Conservation (phyloP, 169 alveolate genomes). For the Plasmodium blacklocki region DNA sequence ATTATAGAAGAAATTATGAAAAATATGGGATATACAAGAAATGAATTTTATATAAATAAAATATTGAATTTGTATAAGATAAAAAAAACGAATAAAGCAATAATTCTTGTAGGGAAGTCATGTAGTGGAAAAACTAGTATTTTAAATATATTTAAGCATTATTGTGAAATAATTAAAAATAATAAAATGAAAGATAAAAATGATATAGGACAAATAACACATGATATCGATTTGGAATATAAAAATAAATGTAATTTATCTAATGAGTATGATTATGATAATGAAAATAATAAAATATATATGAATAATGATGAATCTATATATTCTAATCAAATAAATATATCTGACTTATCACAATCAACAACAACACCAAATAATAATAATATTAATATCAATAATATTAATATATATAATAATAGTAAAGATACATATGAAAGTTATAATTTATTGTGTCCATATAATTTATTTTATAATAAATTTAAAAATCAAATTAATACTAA, state of each 20-base stretch:
- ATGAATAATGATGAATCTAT: slow-evolving; percentile 7
- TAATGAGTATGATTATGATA: slow-evolving; percentile 12
- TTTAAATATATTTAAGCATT: slow-evolving; percentile 56
- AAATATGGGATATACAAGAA: slow-evolving; percentile 71
- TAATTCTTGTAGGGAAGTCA: slow-evolving; percentile 67
- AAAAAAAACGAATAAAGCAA: slow-evolving; percentile 75
- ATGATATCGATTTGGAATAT: slow-evolving; percentile 11
- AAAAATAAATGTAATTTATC: background rate
- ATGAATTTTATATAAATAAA: slow-evolving; percentile 69
- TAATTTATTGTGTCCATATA: slow-evolving; percentile 31
- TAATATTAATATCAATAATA: too few species aligned
- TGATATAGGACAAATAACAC: slow-evolving; percentile 2
- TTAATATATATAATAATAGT: background rate
- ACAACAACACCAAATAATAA: too few species aligned
- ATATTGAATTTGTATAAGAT: slow-evolving; percentile 67
- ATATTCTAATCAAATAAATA: slow-evolving; percentile 19
- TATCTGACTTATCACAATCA: background rate
- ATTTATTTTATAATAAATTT: slow-evolving; percentile 40
- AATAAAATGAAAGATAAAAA: background rate
- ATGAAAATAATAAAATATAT: slow-evolving; percentile 22
- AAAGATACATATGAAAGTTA: slow-evolving; percentile 50
- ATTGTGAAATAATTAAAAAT: slow-evolving; percentile 43
- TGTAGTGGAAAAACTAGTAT: slow-evolving; percentile 76
- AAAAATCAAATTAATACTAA: slow-evolving; percentile 46
- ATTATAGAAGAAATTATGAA: slow-evolving; percentile 65